Evolutionary conservation across 2,329 filamentous ascomycete species (phyloP).

Genomic region (Verticillium nonalfalfae): DNA sequence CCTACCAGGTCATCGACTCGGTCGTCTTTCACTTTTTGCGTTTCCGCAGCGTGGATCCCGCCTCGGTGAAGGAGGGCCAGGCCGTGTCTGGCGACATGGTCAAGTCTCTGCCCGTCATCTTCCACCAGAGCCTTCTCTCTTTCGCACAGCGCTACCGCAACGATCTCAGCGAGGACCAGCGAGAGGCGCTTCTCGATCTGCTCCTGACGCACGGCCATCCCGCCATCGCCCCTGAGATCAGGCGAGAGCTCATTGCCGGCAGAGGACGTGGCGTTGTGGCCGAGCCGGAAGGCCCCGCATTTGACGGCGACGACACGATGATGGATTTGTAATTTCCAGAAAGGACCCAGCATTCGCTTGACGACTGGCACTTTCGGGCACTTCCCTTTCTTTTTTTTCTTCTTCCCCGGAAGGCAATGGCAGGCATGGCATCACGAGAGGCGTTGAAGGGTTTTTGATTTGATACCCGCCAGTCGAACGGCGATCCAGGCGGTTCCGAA

Average conservation of each 20-base stretch:
- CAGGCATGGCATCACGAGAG: slow-evolving; percentile 1
- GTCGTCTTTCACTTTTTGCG: slow-evolving; percentile 95
- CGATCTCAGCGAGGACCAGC: slow-evolving; percentile 91
- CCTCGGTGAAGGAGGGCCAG: slow-evolving; percentile 42
- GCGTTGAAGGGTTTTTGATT: slow-evolving; percentile 12
- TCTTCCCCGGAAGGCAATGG: background rate
- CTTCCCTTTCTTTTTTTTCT: background rate
- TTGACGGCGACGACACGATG: slow-evolving; percentile 90
- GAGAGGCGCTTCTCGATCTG: slow-evolving; percentile 84
- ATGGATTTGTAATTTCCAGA: slow-evolving; percentile 38
- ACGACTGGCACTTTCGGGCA: background rate
- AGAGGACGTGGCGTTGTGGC: slow-evolving; percentile 73
- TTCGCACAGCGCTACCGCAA: slow-evolving; percentile 95
- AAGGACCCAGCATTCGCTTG: background rate
- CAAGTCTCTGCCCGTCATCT: slow-evolving; percentile 79
- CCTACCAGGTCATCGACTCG: slow-evolving; percentile 89
- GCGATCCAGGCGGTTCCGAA: background rate
- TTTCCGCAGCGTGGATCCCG: slow-evolving; percentile 66
- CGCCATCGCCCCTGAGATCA: slow-evolving; percentile 83
- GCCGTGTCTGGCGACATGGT: slow-evolving; percentile 38
- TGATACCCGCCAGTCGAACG: slow-evolving; percentile 13
- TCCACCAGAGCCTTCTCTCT: slow-evolving; percentile 88
- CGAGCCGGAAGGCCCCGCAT: slow-evolving; percentile 46
- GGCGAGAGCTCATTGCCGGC: slow-evolving; percentile 81
- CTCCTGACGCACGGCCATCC: slow-evolving; percentile 79